These are phyloP conservation scores for Fragaria iinumae DNA, from an alignment of 306 rosid genomes.

Conservation along the genomic window DNA sequence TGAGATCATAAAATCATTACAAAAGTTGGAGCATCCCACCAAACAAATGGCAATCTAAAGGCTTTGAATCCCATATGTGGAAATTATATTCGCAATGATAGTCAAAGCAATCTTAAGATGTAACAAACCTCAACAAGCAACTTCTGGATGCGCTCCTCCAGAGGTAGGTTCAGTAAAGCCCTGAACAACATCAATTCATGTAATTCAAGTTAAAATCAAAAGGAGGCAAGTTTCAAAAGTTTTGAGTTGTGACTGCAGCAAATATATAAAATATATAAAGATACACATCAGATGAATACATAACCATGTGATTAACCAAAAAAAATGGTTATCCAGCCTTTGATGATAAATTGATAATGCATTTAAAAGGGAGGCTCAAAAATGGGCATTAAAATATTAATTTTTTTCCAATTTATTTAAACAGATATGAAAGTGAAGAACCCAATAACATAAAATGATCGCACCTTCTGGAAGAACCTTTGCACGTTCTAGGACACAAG, in stretches of 20 bases:
- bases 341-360: no score
- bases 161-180: slow-evolving; percentile 57
- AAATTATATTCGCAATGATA: not conserved
- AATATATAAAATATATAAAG: not conserved
- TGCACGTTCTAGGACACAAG: slow-evolving; percentile 64
- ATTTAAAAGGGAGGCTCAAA: no score
- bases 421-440: not conserved
- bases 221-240: not conserved
- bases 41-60: not conserved
- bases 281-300: not conserved
- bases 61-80: slow-evolving; percentile 4
- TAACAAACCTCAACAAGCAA: slow-evolving; percentile 69
- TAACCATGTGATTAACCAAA: not conserved
- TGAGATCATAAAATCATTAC: not conserved
- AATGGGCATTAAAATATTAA: not conserved
- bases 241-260: not conserved
- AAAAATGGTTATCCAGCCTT: not conserved
- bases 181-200: slow-evolving; percentile 39
- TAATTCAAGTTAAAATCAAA: slow-evolving; percentile 7
- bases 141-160: slow-evolving; percentile 73
- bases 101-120: slow-evolving; percentile 4
- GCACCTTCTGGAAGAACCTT: slow-evolving; percentile 66
- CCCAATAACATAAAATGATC: slow-evolving; percentile 14
- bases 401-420: not conserved
- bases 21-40: not conserved